A percentile compares a stretch with the other conserved stretches of the same genome.
Conservation (phyloP, 345 rosid genomes). For the Camelina sativa region DNA sequence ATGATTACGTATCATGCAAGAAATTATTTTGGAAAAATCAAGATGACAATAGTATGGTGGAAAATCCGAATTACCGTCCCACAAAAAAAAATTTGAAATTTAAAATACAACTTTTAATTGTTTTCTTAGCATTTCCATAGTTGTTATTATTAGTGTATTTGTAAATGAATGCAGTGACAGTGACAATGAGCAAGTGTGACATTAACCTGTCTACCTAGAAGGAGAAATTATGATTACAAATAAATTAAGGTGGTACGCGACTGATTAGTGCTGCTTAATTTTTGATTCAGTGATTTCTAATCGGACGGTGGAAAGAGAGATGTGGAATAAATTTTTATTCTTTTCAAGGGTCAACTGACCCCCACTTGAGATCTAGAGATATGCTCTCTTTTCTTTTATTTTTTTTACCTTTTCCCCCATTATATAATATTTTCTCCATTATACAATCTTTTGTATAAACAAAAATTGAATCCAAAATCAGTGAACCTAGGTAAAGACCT, state of each 20-base stretch:
- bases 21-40: background rate
- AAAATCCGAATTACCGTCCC: background rate
- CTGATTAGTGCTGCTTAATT: constrained; percentile 38
- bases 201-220: constrained; percentile 31
- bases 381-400: background rate
- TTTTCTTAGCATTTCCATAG: constrained; percentile 11
- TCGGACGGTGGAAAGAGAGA: constrained; percentile 41
- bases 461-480: background rate
- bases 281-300: constrained; percentile 38
- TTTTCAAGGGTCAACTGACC: constrained; percentile 36
- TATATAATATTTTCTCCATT: background rate
- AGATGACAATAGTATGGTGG: background rate
- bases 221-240: constrained; percentile 31
- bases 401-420: background rate
- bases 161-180: constrained; percentile 4
- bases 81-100: background rate
- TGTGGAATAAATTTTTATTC: constrained; percentile 33
- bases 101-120: background rate
- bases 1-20: background rate
- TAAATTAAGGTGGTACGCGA: constrained; percentile 32
- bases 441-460: background rate
- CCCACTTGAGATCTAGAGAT: constrained; percentile 37
- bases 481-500: background rate
- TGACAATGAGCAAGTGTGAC: constrained; percentile 15
- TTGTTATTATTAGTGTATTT: background rate